Base-by-base conservation (phyloP, 2,329 filamentous ascomycete genomes). In the Endoconidiophora laricicola region DNA sequence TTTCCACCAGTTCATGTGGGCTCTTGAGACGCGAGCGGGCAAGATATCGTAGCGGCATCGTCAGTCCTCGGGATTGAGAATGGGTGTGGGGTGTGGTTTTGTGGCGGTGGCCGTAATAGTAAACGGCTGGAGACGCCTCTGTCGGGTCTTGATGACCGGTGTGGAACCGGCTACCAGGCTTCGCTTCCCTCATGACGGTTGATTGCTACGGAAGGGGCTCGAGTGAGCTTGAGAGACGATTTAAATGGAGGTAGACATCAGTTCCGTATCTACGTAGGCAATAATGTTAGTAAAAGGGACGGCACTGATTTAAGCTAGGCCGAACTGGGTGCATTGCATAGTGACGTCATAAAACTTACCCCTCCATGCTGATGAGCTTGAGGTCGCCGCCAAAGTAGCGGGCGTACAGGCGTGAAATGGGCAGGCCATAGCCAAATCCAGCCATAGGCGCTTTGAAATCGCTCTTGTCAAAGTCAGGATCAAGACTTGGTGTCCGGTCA, bases 361-460 rank as follows among this genome's bases (percentile, higher is more conserved):
- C 91, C 72, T 98, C 91, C 91, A 98, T 98, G 64, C 87, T 95
- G 61, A 98, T 98, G 63, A 98, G 67, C 67, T 96, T 96, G 59
- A 98, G 65, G 64, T 98, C 91, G 52, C 91, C 91, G 53, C 91
- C 91, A 68, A 98, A 98, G 68, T 98, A 98, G 57, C 91, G 74
- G 50, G 91, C 91, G 60, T 98, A 98, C 48, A 98, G 71, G 56
- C 91, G 74, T 57, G 86, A 94, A 55, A 98, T 96, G 0, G 91
- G 91, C 56, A 98, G 64, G 14, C 91, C 91, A 60, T 98, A 98
- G n/a, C 91, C 91, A 61, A 96, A 98, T 2, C 91, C 91, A 55
- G 91, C 91, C 91, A 98, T 96, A 1, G 91, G 91, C 10, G 91
- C 91, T 66, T 98, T 96, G 72, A 98, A 98, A 65, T 98, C 91